Evolutionary conservation across 108 stramenopile genomes (phyloP).

Genomic region (Cyclotella atomus): DNA sequence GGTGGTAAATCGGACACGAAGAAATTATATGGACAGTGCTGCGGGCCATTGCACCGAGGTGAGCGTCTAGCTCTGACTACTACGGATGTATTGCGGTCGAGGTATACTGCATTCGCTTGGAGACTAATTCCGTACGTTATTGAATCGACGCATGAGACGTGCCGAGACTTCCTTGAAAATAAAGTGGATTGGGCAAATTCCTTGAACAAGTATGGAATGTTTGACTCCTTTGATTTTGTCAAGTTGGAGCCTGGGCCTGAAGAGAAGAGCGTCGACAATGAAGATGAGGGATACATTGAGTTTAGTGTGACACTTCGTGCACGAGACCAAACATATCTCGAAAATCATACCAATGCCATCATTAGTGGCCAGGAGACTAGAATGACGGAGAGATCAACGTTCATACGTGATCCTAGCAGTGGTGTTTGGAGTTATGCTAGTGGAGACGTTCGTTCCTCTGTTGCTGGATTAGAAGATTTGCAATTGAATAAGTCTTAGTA

Average conservation of each 20-base stretch:
- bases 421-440: slow-evolving; percentile 69
- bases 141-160: slow-evolving; percentile 67
- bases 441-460: slow-evolving; percentile 69
- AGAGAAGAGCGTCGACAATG: slow-evolving; percentile 23
- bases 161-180: slow-evolving; percentile 64
- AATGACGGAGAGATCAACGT: slow-evolving; percentile 62
- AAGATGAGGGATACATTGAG: slow-evolving; percentile 61
- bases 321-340: slow-evolving; percentile 6
- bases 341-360: neutral
- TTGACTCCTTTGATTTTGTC: slow-evolving; percentile 81
- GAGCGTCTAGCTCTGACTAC: slow-evolving; percentile 33
- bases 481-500: slow-evolving; percentile 51
- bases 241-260: slow-evolving; percentile 44
- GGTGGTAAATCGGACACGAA: slow-evolving; percentile 22
- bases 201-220: slow-evolving; percentile 77
- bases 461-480: slow-evolving; percentile 59
- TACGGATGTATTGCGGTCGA: slow-evolving; percentile 59
- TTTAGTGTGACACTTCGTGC: slow-evolving; percentile 62
- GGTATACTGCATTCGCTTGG: slow-evolving; percentile 73
- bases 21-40: slow-evolving; percentile 59
- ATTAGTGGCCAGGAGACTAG: slow-evolving; percentile 59
- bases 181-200: slow-evolving; percentile 76
- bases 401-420: slow-evolving; percentile 45
- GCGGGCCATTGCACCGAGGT: slow-evolving; percentile 53
- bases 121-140: slow-evolving; percentile 65